These are phyloP conservation scores for Anisogramma anomala DNA, from an alignment of 2,329 filamentous ascomycete species.

Conservation along the genomic window DNA sequence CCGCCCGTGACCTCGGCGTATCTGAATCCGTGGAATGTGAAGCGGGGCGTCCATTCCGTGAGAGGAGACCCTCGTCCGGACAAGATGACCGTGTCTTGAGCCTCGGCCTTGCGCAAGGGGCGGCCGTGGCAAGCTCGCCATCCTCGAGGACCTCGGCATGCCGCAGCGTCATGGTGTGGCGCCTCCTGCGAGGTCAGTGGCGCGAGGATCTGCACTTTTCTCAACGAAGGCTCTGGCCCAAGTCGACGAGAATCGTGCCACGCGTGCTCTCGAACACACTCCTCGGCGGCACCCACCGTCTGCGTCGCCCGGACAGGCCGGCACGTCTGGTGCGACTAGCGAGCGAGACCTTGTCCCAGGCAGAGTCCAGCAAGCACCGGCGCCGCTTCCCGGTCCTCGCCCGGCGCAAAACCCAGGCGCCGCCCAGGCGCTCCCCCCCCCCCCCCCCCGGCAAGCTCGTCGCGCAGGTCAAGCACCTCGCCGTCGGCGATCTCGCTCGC, in stretches of 20 bases:
- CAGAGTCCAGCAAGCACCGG: slow-evolving; percentile 16
- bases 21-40: slow-evolving; percentile 42
- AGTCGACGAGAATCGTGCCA: slow-evolving; percentile 40
- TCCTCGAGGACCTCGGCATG: slow-evolving; percentile 46
- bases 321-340: slow-evolving; percentile 22
- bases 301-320: slow-evolving; percentile 22
- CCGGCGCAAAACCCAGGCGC: background rate
- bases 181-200: slow-evolving; percentile 24
- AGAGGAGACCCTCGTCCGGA: slow-evolving; percentile 13
- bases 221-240: slow-evolving; percentile 48
- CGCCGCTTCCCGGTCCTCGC: background rate
- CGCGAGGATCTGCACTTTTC: slow-evolving; percentile 30
- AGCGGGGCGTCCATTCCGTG: slow-evolving; percentile 30
- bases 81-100: slow-evolving; percentile 28
- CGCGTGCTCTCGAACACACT: slow-evolving; percentile 10
- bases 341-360: slow-evolving; percentile 13
- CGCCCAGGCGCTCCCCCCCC: no score
- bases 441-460: slow-evolving; percentile 17
- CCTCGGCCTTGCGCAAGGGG: slow-evolving; percentile 33
- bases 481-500: slow-evolving; percentile 19
- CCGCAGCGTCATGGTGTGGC: slow-evolving; percentile 31
- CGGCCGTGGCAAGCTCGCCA: slow-evolving; percentile 28
- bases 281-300: slow-evolving; percentile 15
- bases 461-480: slow-evolving; percentile 21
- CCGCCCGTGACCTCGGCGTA: slow-evolving; percentile 37